Evolutionary conservation across 768 basidiomycete genomes (phyloP).

Genomic region (Mycena olivaceomarginata): DNA sequence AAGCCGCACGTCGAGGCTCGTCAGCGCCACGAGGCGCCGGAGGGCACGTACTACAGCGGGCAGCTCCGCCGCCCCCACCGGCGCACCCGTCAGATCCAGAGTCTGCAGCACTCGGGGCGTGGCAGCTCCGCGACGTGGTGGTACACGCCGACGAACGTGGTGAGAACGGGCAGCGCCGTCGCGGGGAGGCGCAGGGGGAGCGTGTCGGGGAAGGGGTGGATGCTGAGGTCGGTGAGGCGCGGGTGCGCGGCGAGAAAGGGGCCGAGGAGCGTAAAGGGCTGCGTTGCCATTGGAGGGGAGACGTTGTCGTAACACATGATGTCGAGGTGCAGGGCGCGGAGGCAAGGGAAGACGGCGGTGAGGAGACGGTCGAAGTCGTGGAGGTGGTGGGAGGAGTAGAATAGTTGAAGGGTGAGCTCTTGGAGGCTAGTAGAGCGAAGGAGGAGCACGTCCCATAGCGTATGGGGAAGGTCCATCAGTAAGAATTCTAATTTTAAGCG

Average conservation of each 20-base stretch:
- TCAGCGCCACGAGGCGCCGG: not conserved
- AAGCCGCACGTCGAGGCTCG: conserved; percentile 28
- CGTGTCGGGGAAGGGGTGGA: conserved; percentile 1
- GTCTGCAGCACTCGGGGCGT: not conserved
- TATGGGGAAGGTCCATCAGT: not conserved
- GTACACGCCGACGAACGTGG: conserved; percentile 20
- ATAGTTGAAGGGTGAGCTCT: conserved; percentile 51
- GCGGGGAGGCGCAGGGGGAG: conserved; percentile 14
- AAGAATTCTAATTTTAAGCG: not conserved
- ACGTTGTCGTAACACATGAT: not conserved
- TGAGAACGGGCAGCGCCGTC: conserved; percentile 8
- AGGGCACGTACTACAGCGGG: not conserved
- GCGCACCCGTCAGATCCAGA: conserved; percentile 31
- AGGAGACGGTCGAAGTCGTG: conserved; percentile 3
- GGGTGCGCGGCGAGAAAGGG: conserved; percentile 36
- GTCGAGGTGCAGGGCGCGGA: conserved; percentile 21
- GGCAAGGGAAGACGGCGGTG: not conserved
- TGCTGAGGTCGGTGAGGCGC: conserved; percentile 5
- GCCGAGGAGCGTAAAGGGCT: not conserved
- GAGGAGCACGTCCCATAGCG: conserved; percentile 49
- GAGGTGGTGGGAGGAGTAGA: conserved; percentile 18
- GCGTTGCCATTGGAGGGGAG: not conserved
- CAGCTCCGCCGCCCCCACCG: not conserved
- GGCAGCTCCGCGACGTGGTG: conserved; percentile 32
- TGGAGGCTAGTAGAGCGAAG: conserved; percentile 46